Evolutionary conservation across 345 rosid species (phyloP).

Genomic region (Eucalyptus shirleyi): DNA sequence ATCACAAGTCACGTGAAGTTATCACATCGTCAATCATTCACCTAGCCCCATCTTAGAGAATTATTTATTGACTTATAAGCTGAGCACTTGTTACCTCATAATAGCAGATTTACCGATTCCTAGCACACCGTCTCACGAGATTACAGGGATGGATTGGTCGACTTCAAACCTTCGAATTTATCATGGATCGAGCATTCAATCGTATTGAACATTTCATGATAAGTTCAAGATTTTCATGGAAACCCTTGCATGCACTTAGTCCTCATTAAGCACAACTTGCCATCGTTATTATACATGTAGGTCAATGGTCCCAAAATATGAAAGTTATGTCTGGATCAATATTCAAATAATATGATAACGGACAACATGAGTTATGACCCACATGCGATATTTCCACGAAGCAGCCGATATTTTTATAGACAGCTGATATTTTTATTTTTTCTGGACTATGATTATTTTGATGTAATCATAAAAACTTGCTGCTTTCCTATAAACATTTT

Average conservation of each 20-base stretch:
- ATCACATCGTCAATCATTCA: not conserved
- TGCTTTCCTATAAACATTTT: too few relatives aligned
- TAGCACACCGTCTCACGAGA: not conserved
- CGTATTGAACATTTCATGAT: not conserved
- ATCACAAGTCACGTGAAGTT: not conserved
- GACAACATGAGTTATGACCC: too few relatives aligned
- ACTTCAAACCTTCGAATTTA: not conserved
- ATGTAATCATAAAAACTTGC: not conserved
- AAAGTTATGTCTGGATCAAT: not conserved
- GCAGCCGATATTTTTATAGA: not conserved
- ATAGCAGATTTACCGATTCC: not conserved
- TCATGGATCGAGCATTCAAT: not conserved
- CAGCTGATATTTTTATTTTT: not conserved
- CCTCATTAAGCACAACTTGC: not conserved
- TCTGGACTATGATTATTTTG: not conserved
- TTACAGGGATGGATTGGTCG: not conserved
- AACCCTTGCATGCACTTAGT: not conserved
- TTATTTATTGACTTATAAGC: not conserved
- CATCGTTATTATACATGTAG: not conserved
- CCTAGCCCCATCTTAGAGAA: not conserved
- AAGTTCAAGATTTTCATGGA: not conserved
- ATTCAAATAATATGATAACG: fast-evolving
- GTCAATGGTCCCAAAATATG: not conserved
- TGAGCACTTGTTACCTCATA: not conserved
- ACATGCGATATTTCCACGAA: not conserved